These are phyloP conservation scores for Botrytis fabae DNA, from an alignment of 2,329 filamentous ascomycete genomes.

Conservation along the genomic window DNA sequence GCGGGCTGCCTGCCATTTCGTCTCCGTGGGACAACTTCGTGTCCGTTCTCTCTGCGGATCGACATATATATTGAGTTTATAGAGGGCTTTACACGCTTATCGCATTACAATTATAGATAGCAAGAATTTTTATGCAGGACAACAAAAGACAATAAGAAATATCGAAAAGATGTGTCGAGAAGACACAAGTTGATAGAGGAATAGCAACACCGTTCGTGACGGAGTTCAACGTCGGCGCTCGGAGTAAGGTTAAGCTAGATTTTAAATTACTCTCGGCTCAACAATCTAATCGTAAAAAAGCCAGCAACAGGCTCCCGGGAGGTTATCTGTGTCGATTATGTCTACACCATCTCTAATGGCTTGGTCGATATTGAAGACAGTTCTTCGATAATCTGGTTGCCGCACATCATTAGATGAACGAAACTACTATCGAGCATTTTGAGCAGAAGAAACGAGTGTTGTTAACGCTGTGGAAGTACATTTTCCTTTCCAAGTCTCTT, in stretches of 20 bases:
- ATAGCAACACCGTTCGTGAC: not conserved
- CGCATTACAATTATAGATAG: not conserved
- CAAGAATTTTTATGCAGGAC: not conserved
- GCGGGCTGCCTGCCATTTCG: conserved; percentile 38
- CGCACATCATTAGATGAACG: not conserved
- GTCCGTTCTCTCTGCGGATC: not conserved
- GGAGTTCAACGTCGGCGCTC: conserved; percentile 10
- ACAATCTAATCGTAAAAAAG: not conserved
- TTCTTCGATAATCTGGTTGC: not conserved
- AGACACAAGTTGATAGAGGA: not conserved
- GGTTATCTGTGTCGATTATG: not conserved
- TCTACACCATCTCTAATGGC: no score
- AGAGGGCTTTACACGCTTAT: not conserved
- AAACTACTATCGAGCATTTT: not conserved
- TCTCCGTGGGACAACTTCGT: conserved; percentile 27
- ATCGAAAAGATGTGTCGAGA: not conserved
- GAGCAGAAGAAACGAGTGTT: not conserved
- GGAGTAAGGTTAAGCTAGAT: conserved; percentile 6
- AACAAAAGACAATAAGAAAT: not conserved
- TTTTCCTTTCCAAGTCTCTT: not conserved
- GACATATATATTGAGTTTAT: not conserved
- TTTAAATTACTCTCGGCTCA: not conserved
- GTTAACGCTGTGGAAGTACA: not conserved
- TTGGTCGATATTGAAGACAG: not conserved
- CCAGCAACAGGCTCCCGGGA: not conserved